A percentile compares a stretch with the other conserved stretches of the same genome.
These are phyloP conservation scores for Rhipidocladum racemiflorum DNA, from an alignment of 176 grass and related monocot genomes.

Conservation along the genomic window DNA sequence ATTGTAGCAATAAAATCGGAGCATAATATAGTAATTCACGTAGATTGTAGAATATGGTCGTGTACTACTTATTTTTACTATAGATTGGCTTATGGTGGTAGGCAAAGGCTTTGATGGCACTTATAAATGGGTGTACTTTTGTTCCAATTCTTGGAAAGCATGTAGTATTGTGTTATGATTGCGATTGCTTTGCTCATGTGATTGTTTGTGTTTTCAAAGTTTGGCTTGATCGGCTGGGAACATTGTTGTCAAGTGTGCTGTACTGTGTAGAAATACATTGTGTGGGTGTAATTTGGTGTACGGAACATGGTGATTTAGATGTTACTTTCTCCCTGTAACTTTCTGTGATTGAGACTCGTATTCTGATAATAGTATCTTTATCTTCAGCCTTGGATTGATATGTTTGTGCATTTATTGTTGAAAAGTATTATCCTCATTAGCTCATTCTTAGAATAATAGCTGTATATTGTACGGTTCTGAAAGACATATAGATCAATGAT, in stretches of 20 bases:
- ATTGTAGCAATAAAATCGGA: neutral
- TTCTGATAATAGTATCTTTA: neutral
- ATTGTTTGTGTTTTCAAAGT: neutral
- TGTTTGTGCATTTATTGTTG: neutral
- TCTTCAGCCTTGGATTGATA: neutral
- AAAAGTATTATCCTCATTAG: neutral
- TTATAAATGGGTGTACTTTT: neutral
- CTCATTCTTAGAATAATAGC: neutral
- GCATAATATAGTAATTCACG: neutral
- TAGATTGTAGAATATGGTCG: neutral
- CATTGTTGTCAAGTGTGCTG: neutral
- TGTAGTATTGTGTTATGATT: neutral
- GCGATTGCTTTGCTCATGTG: neutral
- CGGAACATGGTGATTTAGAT: neutral
- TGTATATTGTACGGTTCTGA: neutral
- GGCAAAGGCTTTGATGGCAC: neutral
- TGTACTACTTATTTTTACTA: neutral
- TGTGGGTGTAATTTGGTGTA: neutral
- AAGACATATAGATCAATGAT: neutral
- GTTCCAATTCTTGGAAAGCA: neutral
- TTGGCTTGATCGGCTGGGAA: neutral
- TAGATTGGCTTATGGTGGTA: neutral
- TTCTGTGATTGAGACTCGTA: neutral
- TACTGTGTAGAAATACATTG: neutral
- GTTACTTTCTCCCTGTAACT: neutral